phyloP scores from a whole-genome alignment of 257 asterid genomes.

The Fraxinus pennsylvanica region DNA sequence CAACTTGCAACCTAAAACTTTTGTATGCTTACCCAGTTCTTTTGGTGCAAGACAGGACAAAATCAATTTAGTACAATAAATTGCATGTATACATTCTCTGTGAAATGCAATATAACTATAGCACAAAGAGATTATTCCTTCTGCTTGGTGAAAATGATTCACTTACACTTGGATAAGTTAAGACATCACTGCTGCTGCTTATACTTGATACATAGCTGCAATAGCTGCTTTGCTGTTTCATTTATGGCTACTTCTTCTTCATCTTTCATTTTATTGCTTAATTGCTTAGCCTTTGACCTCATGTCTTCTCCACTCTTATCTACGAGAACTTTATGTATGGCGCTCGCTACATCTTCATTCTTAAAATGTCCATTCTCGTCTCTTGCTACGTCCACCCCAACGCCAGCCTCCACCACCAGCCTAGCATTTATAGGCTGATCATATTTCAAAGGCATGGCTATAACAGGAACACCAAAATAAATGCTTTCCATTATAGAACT shows the following conservation, averaged over 20 bases:
- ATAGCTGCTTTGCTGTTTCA: slow-evolving; percentile 2
- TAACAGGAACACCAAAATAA: slow-evolving; percentile 37
- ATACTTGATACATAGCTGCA: slow-evolving; percentile 16
- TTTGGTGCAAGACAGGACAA: neutral
- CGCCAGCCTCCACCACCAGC: slow-evolving; percentile 35
- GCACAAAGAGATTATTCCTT: neutral
- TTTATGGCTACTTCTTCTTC: slow-evolving; percentile 22
- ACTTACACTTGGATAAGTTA: neutral
- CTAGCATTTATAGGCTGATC: slow-evolving; percentile 40
- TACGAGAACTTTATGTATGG: slow-evolving; percentile 5
- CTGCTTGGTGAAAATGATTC: neutral
- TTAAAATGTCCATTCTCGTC: slow-evolving; percentile 33
- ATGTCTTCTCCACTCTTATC: slow-evolving; percentile 24
- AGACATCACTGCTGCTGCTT: slow-evolving; percentile 2
- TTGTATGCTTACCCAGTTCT: neutral
- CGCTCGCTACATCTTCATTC: slow-evolving; percentile 29
- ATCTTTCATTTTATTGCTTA: slow-evolving; percentile 13
- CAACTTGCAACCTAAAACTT: too few relatives aligned
- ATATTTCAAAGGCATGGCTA: slow-evolving; percentile 37
- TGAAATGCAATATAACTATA: neutral
- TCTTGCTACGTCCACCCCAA: slow-evolving; percentile 36
- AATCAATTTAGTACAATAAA: neutral
- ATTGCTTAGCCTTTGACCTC: slow-evolving; percentile 18
- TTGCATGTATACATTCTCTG: neutral
- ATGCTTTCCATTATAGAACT: slow-evolving; percentile 38